phyloP scores from a whole-genome alignment of 768 basidiomycete species.

The Neoboletus brunneissimus region DNA sequence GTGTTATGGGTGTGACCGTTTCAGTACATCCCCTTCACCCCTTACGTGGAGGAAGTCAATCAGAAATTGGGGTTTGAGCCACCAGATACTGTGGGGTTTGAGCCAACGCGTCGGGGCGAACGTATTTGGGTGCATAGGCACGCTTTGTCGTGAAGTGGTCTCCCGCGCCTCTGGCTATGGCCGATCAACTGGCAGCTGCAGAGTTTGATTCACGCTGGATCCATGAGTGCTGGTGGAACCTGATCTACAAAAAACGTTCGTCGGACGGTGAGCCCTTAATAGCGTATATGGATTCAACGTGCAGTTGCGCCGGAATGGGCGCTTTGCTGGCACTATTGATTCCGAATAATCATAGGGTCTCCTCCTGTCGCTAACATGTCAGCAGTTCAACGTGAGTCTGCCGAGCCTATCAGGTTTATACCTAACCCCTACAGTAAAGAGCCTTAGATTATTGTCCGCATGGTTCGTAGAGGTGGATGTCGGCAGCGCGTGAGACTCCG shows the following conservation, averaged over 20 bases:
- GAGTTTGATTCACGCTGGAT: neutral
- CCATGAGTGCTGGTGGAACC: neutral
- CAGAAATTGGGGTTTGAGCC: neutral
- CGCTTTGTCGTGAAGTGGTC: conserved; percentile 15
- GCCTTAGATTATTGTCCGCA: neutral
- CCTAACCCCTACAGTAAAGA: conserved; percentile 1
- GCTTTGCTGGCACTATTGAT: conserved; percentile 2
- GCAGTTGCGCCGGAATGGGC: conserved; percentile 4
- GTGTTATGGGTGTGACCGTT: neutral
- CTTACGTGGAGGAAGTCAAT: neutral
- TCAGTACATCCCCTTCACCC: neutral
- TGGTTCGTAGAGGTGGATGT: neutral
- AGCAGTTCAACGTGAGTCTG: conserved; percentile 5
- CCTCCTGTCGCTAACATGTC: neutral
- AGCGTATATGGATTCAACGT: conserved; percentile 2
- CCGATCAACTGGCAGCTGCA: neutral
- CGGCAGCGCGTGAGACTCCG: conserved; percentile 23
- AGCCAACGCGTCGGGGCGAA: neutral
- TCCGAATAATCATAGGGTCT: conserved; percentile 4
- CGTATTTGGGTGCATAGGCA: neutral
- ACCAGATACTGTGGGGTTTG: neutral
- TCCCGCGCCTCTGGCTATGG: neutral
- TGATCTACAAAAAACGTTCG: conserved; percentile 10
- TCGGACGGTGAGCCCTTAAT: neutral
- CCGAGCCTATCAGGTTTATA: neutral